A percentile compares a stretch with the other conserved stretches of the same genome.
Evolutionary conservation across 2,329 filamentous ascomycete species (phyloP).

Genomic region (Fusarium paranaense): DNA sequence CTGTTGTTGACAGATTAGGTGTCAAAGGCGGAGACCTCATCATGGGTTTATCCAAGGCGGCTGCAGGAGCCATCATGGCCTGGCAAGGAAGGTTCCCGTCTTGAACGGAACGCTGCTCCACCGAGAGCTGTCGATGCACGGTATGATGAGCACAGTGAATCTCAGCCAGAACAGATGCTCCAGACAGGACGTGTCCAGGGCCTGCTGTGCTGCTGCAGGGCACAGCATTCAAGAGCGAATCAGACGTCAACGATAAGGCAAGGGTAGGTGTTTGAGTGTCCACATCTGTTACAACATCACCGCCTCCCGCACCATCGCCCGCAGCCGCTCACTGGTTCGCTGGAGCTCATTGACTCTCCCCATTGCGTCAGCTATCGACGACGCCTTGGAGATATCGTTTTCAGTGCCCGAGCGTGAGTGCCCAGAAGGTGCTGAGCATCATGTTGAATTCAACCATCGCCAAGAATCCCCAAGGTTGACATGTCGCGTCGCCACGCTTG

Average conservation of each 20-base stretch:
- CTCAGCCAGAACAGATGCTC: slow-evolving; percentile 10
- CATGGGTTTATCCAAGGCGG: slow-evolving; percentile 36
- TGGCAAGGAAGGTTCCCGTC: slow-evolving; percentile 29
- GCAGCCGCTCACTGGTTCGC: slow-evolving; percentile 31
- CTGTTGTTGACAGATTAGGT: slow-evolving; percentile 16
- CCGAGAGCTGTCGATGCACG: slow-evolving; percentile 16
- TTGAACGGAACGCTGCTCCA: slow-evolving; percentile 32
- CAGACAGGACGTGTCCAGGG: background rate
- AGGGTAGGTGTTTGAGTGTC: slow-evolving; percentile 11
- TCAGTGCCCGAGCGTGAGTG: slow-evolving; percentile 6
- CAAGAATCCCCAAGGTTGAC: slow-evolving; percentile 16
- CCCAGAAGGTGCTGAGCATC: background rate
- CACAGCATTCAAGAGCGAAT: slow-evolving; percentile 26
- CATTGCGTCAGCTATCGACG: slow-evolving; percentile 38
- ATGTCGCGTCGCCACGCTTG: slow-evolving; percentile 9
- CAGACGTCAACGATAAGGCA: slow-evolving; percentile 19
- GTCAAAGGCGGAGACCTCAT: slow-evolving; percentile 18
- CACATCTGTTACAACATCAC: slow-evolving; percentile 35
- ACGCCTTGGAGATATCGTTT: slow-evolving; percentile 18
- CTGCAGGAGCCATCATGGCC: slow-evolving; percentile 25
- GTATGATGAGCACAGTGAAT: slow-evolving; percentile 17
- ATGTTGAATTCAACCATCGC: slow-evolving; percentile 9
- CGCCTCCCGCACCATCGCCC: slow-evolving; percentile 33
- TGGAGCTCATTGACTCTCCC: slow-evolving; percentile 22
- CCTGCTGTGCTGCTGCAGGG: background rate